Evolutionary conservation across 2,329 filamentous ascomycete species (phyloP).

Genomic region (Mycosphaerella sp.): DNA sequence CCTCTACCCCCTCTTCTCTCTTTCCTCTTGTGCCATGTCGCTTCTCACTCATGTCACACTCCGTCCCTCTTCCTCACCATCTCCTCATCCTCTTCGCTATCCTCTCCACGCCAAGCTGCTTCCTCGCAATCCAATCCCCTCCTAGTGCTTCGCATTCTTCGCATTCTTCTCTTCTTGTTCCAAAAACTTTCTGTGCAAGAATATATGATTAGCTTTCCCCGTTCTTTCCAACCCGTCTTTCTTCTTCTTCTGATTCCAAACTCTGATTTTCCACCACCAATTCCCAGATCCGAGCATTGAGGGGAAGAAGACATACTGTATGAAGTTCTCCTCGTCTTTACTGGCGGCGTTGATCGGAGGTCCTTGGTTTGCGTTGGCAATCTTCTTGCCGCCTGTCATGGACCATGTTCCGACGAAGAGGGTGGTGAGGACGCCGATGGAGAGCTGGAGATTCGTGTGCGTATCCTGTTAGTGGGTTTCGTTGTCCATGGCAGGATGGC

Average conservation of each 20-base stretch:
- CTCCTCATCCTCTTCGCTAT: too few relatives aligned
- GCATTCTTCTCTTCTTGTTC: slow-evolving; percentile 19
- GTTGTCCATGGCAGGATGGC: not conserved
- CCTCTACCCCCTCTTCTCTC: not conserved
- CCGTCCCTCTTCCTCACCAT: too few relatives aligned
- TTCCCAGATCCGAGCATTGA: not conserved
- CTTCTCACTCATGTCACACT: not conserved
- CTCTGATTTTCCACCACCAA: not conserved
- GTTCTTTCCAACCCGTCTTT: not conserved
- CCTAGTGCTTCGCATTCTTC: slow-evolving; percentile 18
- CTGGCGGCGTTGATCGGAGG: slow-evolving; percentile 59
- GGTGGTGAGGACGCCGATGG: slow-evolving; percentile 51
- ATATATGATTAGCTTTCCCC: slow-evolving; percentile 1
- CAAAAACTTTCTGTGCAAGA: slow-evolving; percentile 19
- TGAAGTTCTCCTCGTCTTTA: slow-evolving; percentile 63
- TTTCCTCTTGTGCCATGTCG: not conserved
- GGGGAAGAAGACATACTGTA: slow-evolving; percentile 49
- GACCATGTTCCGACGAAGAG: slow-evolving; percentile 43
- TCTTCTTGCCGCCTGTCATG: slow-evolving; percentile 43
- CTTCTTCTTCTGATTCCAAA: not conserved
- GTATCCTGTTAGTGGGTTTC: not conserved
- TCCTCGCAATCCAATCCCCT: too few relatives aligned
- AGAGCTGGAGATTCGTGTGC: slow-evolving; percentile 43
- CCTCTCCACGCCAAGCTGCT: too few relatives aligned
- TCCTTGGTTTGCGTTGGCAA: slow-evolving; percentile 41